These are phyloP conservation scores for Sporothrix pseudoabietina DNA, from an alignment of 2,329 filamentous ascomycete species.

Conservation along the genomic window DNA sequence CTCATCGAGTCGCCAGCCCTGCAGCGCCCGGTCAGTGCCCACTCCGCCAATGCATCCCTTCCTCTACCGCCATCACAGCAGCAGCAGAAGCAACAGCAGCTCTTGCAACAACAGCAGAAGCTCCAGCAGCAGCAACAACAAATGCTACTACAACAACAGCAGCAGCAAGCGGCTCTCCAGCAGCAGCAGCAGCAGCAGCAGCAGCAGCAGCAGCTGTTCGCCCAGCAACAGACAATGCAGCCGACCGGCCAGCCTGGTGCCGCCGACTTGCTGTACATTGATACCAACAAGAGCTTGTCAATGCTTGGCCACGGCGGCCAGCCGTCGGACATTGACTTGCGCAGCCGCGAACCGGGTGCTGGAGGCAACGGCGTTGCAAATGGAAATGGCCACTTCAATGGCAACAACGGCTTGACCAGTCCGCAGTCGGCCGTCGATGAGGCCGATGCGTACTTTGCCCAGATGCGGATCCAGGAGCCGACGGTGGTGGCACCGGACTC, in stretches of 20 bases:
- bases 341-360: slow-evolving; percentile 39
- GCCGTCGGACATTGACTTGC: slow-evolving; percentile 54
- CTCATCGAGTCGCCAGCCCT: slow-evolving; percentile 83
- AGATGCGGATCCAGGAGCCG: slow-evolving; percentile 67
- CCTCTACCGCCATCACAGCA: slow-evolving; percentile 37
- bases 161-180: slow-evolving; percentile 21
- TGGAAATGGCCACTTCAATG: slow-evolving; percentile 32
- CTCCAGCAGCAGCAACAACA: slow-evolving; percentile 30
- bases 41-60: slow-evolving; percentile 17
- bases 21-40: slow-evolving; percentile 68
- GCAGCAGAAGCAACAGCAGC: slow-evolving; percentile 30
- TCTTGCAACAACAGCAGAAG: slow-evolving; percentile 22
- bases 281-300: slow-evolving; percentile 62
- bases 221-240: slow-evolving; percentile 27
- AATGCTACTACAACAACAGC: slow-evolving; percentile 28
- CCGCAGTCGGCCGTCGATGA: slow-evolving; percentile 77
- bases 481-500: slow-evolving; percentile 56
- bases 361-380: neutral
- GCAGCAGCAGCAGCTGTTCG: slow-evolving; percentile 28
- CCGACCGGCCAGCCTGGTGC: neutral
- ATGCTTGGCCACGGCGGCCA: slow-evolving; percentile 59
- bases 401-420: slow-evolving; percentile 50
- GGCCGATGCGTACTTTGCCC: slow-evolving; percentile 87
- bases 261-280: slow-evolving; percentile 42
- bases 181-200: slow-evolving; percentile 29